These are phyloP conservation scores for Oxytropis ochrocephala DNA, from an alignment of 306 rosid species.

Conservation along the genomic window DNA sequence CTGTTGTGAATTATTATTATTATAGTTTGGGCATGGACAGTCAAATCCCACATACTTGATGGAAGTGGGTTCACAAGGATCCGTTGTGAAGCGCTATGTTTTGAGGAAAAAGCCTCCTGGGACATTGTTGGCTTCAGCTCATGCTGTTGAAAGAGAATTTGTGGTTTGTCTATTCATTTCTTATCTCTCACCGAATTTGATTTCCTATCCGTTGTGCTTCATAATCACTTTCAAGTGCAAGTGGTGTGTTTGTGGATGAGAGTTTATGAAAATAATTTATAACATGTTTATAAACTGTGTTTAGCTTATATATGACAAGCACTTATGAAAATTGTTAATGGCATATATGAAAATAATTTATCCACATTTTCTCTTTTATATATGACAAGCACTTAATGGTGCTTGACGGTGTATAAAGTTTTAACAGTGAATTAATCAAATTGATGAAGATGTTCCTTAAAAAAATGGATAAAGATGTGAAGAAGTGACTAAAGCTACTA, in stretches of 20 bases:
- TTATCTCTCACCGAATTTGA: not conserved
- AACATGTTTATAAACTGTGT: not conserved
- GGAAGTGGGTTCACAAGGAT: slow-evolving; percentile 44
- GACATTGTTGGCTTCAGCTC: slow-evolving; percentile 74
- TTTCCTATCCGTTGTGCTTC: no score
- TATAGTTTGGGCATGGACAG: slow-evolving; percentile 92
- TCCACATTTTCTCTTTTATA: no score
- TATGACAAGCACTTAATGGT: no score
- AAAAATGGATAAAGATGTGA: not conserved
- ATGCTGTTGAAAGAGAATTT: slow-evolving; percentile 93
- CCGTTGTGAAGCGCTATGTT: slow-evolving; percentile 57
- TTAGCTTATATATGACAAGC: no score
- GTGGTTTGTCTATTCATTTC: slow-evolving; percentile 38
- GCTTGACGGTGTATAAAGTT: not conserved
- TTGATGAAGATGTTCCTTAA: no score
- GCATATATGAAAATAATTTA: no score
- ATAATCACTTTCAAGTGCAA: no score
- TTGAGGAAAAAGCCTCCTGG: slow-evolving; percentile 92
- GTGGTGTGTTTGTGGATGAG: no score
- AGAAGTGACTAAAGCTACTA: not conserved
- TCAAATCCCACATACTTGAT: slow-evolving; percentile 89
- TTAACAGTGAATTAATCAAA: not conserved
- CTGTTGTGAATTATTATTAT: not conserved
- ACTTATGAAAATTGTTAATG: no score
- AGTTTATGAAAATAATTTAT: no score